These are phyloP conservation scores for Globisporangium rhizosaccharum DNA, from an alignment of 352 stramenopile species.

Conservation along the genomic window DNA sequence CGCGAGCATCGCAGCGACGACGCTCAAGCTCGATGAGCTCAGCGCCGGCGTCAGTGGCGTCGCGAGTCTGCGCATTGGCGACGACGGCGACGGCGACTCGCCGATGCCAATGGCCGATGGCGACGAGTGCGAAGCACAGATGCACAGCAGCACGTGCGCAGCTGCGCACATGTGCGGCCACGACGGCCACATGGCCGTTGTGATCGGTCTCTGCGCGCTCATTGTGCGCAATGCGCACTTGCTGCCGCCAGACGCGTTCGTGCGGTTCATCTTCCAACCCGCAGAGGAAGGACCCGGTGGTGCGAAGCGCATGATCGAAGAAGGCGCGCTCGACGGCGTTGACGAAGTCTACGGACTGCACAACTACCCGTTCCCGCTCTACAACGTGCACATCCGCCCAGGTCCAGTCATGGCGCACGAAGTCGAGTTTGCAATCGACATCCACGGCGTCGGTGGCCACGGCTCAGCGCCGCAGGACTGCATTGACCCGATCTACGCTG, in stretches of 20 bases:
- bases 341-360: constrained; percentile 93
- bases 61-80: neutral
- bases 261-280: constrained; percentile 95
- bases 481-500: constrained; percentile 90
- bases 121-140: constrained; percentile 24
- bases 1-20: constrained; percentile 11
- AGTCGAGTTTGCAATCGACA: constrained; percentile 90
- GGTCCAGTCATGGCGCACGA: constrained; percentile 90
- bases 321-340: constrained; percentile 84
- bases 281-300: constrained; percentile 91
- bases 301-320: constrained; percentile 90
- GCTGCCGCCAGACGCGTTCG: constrained; percentile 64
- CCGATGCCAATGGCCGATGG: constrained; percentile 19
- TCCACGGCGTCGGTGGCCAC: constrained; percentile 92
- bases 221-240: constrained; percentile 64
- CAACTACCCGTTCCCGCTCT: constrained; percentile 85
- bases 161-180: constrained; percentile 94
- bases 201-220: constrained; percentile 87
- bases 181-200: constrained; percentile 93
- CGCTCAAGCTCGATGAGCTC: too few relatives aligned
- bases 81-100: constrained; percentile 18
- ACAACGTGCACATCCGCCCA: constrained; percentile 81
- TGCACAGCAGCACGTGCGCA: constrained; percentile 7
- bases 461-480: constrained; percentile 90
- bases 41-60: too few relatives aligned